Evolutionary conservation across 2,329 filamentous ascomycete genomes (phyloP).

Genomic region (Hortaea werneckii): DNA sequence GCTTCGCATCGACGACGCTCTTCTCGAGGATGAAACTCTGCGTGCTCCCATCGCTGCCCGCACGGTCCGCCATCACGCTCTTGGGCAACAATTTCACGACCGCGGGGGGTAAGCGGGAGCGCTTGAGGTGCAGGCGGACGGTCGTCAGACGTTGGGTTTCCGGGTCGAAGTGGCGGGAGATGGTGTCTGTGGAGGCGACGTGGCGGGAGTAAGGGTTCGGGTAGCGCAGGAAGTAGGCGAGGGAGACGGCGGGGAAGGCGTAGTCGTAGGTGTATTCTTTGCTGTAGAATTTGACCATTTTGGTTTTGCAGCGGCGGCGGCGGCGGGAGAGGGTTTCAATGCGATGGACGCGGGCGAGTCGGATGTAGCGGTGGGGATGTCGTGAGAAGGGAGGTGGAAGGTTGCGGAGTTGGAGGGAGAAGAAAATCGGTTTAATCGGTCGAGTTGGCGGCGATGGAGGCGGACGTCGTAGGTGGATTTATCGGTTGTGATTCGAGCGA

Average conservation of each 20-base stretch:
- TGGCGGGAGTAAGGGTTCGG: slow-evolving; percentile 77
- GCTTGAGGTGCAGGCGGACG: slow-evolving; percentile 71
- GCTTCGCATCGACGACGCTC: slow-evolving; percentile 65
- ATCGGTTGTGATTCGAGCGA: too few relatives aligned
- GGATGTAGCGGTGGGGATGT: neutral
- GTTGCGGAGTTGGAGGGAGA: too few relatives aligned
- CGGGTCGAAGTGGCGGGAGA: slow-evolving; percentile 62
- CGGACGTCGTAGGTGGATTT: too few relatives aligned
- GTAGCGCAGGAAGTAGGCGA: slow-evolving; percentile 84
- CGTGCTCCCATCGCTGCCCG: slow-evolving; percentile 46
- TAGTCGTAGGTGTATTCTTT: slow-evolving; percentile 64
- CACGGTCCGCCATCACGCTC: slow-evolving; percentile 55
- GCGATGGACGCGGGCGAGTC: too few relatives aligned
- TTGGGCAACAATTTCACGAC: slow-evolving; percentile 66
- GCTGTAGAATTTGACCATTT: slow-evolving; percentile 45
- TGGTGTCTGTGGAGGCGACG: slow-evolving; percentile 74
- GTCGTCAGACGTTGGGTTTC: slow-evolving; percentile 66
- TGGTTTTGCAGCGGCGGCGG: neutral
- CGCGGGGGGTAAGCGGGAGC: slow-evolving; percentile 63
- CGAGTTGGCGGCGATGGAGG: too few relatives aligned
- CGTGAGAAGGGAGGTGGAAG: too few relatives aligned
- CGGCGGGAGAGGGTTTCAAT: too few relatives aligned
- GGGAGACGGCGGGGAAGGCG: slow-evolving; percentile 73
- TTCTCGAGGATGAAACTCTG: slow-evolving; percentile 74
- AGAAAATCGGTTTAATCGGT: too few relatives aligned